Conservation (phyloP, 1,139 yeast species). For the Diutina rugosa region DNA sequence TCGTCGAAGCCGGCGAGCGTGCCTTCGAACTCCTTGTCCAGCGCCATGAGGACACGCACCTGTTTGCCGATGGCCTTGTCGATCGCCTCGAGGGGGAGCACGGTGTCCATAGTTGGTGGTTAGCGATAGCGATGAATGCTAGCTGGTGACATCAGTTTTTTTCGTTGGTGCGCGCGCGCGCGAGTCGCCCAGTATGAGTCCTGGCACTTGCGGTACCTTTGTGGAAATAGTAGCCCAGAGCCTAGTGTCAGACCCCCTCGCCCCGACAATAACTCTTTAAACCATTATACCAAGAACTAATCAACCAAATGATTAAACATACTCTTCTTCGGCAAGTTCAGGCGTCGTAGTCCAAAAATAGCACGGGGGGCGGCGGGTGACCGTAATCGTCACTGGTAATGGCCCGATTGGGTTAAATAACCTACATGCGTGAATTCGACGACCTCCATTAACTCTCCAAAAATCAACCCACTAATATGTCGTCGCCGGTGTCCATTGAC, state of each 20-base stretch:
- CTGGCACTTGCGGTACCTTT: no score
- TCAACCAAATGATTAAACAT: no score
- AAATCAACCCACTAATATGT: not conserved
- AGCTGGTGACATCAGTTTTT: not conserved
- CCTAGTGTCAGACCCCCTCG: no score
- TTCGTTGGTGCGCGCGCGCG: not conserved
- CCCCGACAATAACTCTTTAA: no score
- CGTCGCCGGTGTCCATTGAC: not conserved
- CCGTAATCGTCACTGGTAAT: not conserved
- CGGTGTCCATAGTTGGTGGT: constrained; percentile 39
- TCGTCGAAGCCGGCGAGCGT: constrained; percentile 88
- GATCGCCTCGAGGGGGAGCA: constrained; percentile 72
- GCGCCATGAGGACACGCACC: constrained; percentile 67
- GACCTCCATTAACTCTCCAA: not conserved
- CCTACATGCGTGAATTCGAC: not conserved
- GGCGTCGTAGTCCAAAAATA: not conserved
- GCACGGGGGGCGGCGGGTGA: not conserved
- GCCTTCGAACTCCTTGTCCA: constrained; percentile 71
- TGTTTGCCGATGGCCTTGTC: constrained; percentile 78
- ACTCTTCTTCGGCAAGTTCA: no score
- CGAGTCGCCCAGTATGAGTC: no score
- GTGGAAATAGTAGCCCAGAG: no score
- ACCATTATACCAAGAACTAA: no score
- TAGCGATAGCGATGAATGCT: constrained; percentile 1
- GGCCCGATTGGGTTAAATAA: not conserved